Evolutionary conservation across 2,329 filamentous ascomycete species (phyloP).

Genomic region (Alternaria sp.): DNA sequence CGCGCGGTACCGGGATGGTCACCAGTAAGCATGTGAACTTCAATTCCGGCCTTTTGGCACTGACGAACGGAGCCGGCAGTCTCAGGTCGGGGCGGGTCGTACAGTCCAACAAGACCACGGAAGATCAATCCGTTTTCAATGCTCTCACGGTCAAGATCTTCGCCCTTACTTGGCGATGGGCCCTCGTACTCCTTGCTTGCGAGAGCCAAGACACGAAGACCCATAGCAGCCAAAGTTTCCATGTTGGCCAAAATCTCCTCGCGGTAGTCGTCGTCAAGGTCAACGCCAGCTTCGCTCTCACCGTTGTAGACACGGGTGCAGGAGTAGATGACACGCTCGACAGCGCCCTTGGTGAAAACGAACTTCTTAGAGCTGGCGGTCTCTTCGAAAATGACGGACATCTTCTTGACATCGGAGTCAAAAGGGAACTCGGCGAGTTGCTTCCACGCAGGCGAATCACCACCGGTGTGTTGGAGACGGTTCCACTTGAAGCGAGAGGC

Average conservation of each 20-base stretch:
- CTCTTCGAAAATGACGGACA: constrained; percentile 70
- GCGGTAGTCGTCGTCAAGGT: constrained; percentile 62
- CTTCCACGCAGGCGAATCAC: constrained; percentile 34
- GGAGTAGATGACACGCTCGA: constrained; percentile 65
- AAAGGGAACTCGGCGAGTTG: constrained; percentile 72
- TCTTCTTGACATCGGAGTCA: constrained; percentile 76
- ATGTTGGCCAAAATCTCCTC: constrained; percentile 70
- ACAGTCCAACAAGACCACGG: constrained; percentile 80
- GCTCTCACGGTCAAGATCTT: constrained; percentile 62
- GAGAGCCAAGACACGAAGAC: constrained; percentile 73
- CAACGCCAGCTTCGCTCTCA: constrained; percentile 48
- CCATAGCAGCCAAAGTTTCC: constrained; percentile 70
- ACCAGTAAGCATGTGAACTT: constrained; percentile 59
- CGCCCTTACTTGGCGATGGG: constrained; percentile 47
- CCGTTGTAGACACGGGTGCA: constrained; percentile 65
- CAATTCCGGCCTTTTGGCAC: constrained; percentile 48
- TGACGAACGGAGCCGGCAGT: constrained; percentile 64
- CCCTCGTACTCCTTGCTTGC: constrained; percentile 60
- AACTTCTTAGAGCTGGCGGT: constrained; percentile 51
- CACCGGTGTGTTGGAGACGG: constrained; percentile 6
- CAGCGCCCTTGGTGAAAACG: constrained; percentile 71
- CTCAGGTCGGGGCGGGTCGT: constrained; percentile 83
- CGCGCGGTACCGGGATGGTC: constrained; percentile 57
- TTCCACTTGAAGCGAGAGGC: constrained; percentile 70
- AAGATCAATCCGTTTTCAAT: constrained; percentile 75